Evolutionary conservation across 352 stramenopile species (phyloP).

Genomic region (Phytophthora palmivora): DNA sequence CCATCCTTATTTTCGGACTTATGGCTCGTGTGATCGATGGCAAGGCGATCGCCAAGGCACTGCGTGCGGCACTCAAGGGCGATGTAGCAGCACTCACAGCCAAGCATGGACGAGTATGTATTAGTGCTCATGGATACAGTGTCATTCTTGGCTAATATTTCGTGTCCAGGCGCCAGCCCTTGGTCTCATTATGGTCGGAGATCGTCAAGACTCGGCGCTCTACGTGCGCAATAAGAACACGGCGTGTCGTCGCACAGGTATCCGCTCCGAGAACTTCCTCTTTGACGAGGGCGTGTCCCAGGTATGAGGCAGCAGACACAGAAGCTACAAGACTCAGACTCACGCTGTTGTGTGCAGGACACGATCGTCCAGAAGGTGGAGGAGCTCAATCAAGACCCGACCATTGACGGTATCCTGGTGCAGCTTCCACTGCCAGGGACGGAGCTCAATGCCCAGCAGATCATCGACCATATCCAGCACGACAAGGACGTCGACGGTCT

Average conservation of each 20-base stretch:
- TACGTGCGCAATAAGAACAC: slow-evolving; percentile 99
- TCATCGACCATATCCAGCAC: slow-evolving; percentile 94
- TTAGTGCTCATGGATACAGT: not conserved
- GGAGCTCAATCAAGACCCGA: slow-evolving; percentile 75
- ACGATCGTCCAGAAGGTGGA: slow-evolving; percentile 73
- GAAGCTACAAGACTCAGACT: not conserved
- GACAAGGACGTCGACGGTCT: slow-evolving; percentile 99
- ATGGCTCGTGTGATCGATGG: slow-evolving; percentile 69
- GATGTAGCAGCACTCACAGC: slow-evolving; percentile 64
- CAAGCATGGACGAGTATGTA: slow-evolving; percentile 51
- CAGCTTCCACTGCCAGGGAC: slow-evolving; percentile 94
- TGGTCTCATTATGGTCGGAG: slow-evolving; percentile 98
- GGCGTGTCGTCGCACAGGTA: slow-evolving; percentile 94
- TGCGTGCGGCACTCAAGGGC: slow-evolving; percentile 64
- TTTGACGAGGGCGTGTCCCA: slow-evolving; percentile 70
- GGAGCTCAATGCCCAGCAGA: slow-evolving; percentile 91
- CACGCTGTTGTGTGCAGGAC: slow-evolving; percentile 37
- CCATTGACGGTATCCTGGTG: slow-evolving; percentile 87
- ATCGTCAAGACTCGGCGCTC: slow-evolving; percentile 95
- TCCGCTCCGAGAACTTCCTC: slow-evolving; percentile 91
- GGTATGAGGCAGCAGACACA: slow-evolving; percentile 36
- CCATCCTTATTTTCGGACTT: no score
- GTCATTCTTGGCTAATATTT: slow-evolving; percentile 4
- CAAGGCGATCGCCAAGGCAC: slow-evolving; percentile 70
- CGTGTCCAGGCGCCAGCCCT: slow-evolving; percentile 89